Evolutionary conservation across 169 alveolate species (phyloP), one percentile per base, ranked within the genome.

Genomic region (Plasmodium sp.): DNA sequence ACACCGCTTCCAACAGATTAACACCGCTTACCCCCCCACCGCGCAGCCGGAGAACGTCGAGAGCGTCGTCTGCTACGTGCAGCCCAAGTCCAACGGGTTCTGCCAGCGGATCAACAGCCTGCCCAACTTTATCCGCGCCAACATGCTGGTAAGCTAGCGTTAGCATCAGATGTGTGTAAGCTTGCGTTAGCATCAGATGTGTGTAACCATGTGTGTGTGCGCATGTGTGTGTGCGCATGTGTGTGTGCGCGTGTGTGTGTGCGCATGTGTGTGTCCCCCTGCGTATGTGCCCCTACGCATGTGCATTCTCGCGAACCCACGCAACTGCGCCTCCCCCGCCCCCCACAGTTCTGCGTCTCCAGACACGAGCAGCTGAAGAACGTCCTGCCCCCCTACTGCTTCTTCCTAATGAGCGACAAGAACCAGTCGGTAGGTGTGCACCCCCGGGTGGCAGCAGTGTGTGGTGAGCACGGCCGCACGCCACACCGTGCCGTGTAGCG

Each of bases 31-130:
- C 9, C 12, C 56, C 34, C 31, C 4, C 3, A 31, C 27, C 81
- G 4, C 67, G 9, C 31, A 75, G 81, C 27, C 75, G n/a, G 86
- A 75, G 79, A 77, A 88, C 62, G 58, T 88, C 2, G 94, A 88
- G 33, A 77, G 82, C 18, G 94, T 88, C 48, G 94, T 88, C 18
- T 88, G 94, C 39, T 88, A 88, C 18, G 82, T 88, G 56, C 94
- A 88, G 43, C 94, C 94, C 12, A 77, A 79, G 31, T 58, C 27
- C 5, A 88, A 77, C 39, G 94, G 94, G 27, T 88, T 88, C 81
- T 88, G 94, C 34, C 94, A 88, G 18, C 7, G 94, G 56, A 88
- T 88, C 31, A 88, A 88, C 41, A 88, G 27, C 22, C 71, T 88
- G 3, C 81, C 86, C 4, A 88, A 88, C 43, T 88, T 88, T 62